A percentile compares a stretch with the other conserved stretches of the same genome.
Conservation (phyloP, 163 green algal species). For the Scenedesmus sp. region DNA sequence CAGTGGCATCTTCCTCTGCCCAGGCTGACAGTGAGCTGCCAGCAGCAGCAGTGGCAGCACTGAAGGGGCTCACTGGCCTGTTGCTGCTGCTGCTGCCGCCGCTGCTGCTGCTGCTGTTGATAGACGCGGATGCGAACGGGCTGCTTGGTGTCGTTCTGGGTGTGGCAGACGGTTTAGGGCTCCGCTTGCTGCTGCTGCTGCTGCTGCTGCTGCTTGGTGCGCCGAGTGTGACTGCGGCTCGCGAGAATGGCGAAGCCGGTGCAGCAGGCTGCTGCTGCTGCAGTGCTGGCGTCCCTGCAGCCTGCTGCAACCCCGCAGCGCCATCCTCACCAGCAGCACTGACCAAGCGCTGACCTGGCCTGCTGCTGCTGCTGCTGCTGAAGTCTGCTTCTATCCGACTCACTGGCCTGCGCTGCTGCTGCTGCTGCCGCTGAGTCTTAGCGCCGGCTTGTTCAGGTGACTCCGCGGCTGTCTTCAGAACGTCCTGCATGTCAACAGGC, state of each 20-base stretch:
- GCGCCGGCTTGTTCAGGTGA: background rate
- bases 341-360: background rate
- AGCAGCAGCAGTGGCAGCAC: slow-evolving; percentile 30
- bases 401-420: background rate
- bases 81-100: slow-evolving; percentile 25
- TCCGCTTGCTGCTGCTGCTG: slow-evolving; percentile 14
- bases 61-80: background rate
- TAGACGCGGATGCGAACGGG: background rate
- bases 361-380: slow-evolving; percentile 26
- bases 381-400: background rate
- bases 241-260: background rate
- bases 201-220: no score
- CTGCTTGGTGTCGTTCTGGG: background rate
- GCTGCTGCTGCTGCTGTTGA: background rate
- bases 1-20: background rate
- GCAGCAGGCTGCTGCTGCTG: background rate
- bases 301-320: background rate
- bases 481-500: background rate
- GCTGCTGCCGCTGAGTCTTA: no score
- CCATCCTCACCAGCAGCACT: background rate
- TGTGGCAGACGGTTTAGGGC: background rate
- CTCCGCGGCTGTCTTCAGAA: background rate
- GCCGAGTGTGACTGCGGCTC: background rate
- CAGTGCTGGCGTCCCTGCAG: background rate
- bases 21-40: slow-evolving; percentile 3